Conservation (phyloP, 192 early-diverging fungal species). For the Rhizophagus clarus region DNA sequence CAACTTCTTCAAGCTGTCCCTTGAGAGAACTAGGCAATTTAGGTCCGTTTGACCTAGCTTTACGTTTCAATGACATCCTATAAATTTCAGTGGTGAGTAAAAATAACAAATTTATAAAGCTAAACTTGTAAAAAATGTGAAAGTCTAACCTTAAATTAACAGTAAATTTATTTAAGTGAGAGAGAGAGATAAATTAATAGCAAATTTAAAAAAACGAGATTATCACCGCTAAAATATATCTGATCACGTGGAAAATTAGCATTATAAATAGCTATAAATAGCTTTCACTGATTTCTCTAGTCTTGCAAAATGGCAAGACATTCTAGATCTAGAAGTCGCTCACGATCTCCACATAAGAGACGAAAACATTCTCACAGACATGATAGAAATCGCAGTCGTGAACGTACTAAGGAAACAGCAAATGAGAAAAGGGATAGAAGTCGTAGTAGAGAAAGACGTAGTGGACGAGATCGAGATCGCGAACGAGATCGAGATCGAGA, state of each 20-base stretch:
- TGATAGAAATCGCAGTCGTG: conserved; percentile 23
- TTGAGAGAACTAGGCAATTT: neutral
- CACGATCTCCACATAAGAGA: conserved; percentile 32
- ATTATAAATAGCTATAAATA: too few species aligned
- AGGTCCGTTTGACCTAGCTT: neutral
- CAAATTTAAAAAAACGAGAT: too few species aligned
- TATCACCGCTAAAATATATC: too few species aligned
- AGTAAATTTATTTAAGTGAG: too few species aligned
- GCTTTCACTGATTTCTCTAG: too few species aligned
- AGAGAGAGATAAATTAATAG: too few species aligned
- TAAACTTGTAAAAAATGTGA: too few species aligned
- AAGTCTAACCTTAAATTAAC: too few species aligned
- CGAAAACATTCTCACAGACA: conserved; percentile 37
- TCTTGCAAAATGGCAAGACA: conserved; percentile 19
- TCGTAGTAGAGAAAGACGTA: conserved; percentile 29
- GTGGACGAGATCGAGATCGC: conserved; percentile 37
- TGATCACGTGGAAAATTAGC: too few species aligned
- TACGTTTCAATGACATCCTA: neutral
- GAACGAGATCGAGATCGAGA: conserved; percentile 36
- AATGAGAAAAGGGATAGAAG: conserved; percentile 28
- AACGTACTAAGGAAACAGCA: conserved; percentile 33
- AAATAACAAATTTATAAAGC: too few species aligned
- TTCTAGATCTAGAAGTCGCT: conserved; percentile 26
- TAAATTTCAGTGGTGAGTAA: neutral
- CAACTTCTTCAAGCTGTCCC: neutral